These are phyloP conservation scores for Perkinsus marinus DNA, from an alignment of 169 alveolate species.

Conservation along the genomic window DNA sequence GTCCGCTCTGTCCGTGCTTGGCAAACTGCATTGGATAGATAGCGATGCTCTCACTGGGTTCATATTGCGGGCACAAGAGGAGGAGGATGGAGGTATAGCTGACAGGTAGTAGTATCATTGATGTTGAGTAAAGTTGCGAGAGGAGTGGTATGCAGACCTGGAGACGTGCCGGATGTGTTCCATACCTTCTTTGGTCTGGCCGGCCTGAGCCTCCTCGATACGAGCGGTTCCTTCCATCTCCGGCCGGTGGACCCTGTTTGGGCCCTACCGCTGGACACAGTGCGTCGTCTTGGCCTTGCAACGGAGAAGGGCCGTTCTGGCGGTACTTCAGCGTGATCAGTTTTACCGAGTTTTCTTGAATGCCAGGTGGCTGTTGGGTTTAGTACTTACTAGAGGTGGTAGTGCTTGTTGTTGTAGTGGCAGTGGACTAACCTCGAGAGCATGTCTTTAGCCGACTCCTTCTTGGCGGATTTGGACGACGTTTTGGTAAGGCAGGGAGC, in stretches of 20 bases:
- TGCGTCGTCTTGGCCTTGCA: not conserved
- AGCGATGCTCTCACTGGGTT: conserved; percentile 8
- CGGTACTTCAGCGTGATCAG: not conserved
- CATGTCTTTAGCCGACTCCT: not conserved
- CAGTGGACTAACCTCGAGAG: no score
- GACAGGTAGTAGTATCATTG: conserved; percentile 6
- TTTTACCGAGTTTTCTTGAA: not conserved
- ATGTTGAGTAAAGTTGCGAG: no score
- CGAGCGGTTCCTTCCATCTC: not conserved
- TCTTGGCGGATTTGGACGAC: not conserved
- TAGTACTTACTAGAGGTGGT: not conserved
- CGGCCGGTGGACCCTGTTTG: not conserved
- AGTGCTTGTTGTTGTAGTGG: not conserved
- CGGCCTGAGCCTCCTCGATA: conserved; percentile 38
- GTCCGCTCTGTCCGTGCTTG: conserved; percentile 57
- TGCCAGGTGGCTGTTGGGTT: not conserved
- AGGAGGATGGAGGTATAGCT: conserved; percentile 17
- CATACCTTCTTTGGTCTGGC: conserved; percentile 83
- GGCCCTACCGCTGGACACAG: not conserved
- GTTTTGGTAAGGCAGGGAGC: not conserved
- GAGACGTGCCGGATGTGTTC: conserved; percentile 68
- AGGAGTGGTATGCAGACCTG: no score
- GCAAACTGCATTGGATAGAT: conserved; percentile 14
- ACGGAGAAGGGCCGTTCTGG: not conserved
- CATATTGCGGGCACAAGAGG: conserved; percentile 20